Evolutionary conservation across 257 asterid species (phyloP), one percentile per base, ranked within the genome.

Genomic region (Plectranthus barbatus): DNA sequence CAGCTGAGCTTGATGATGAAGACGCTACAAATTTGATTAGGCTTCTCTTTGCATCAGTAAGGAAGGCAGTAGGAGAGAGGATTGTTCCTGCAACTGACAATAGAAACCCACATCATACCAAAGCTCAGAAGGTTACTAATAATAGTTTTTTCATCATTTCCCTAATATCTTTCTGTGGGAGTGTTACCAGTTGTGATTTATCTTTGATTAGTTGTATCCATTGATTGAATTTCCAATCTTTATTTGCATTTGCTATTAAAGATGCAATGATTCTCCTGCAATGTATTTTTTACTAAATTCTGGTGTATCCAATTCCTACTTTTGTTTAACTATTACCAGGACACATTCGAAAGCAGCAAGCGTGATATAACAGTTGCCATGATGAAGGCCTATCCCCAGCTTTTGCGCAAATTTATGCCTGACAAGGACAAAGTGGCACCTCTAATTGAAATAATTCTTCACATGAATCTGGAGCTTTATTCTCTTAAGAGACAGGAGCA

Each of bases 31-130:
- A 87, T 80, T 78, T 93, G 84, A 87, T 90, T 65, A 83, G 99
- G 73, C 94, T 90, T 68, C 82, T 93, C 61, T 81, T 74, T 76
- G 90, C 97, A 45, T 93, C 99, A 56, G 64, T 81, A n/a, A 84
- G 81, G 70, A 93, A 93, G 89, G 95, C 99, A 42, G 90, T 93
- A 19, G 96, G 96, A 59, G 97, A 87, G 81, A 90, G 82, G 80
- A 93, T 93, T 64, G 95, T 93, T 68, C 97, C 97, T 70, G 90
- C 87, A 34, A 86, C 85, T 66, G 96, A 88, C 70, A 88, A 84
- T 42, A 89, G 91, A 80, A 88, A 79, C 69, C 92, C 83, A 26
- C 82, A 88, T 66, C 68, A 71, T 31, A 86, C 83, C 66, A 91
- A 86, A 71, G 94, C 90, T 70, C 98, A 91, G 68, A 84, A 78